Evolutionary conservation across 2,329 filamentous ascomycete species (phyloP).

Genomic region (Diaporthe longicolla): DNA sequence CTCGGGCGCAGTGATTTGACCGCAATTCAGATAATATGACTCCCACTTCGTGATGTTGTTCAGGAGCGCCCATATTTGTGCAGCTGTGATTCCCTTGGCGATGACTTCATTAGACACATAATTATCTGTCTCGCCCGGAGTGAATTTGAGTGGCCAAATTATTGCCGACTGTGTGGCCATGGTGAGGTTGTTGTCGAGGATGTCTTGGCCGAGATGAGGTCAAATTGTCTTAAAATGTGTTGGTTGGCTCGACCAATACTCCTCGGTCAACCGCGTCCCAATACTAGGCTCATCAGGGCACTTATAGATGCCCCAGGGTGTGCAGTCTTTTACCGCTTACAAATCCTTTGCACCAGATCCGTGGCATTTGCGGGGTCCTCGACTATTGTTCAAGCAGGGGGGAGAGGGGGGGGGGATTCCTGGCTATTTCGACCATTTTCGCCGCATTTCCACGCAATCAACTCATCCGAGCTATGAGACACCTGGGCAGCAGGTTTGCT

Average conservation of each 20-base stretch:
- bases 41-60: conserved; percentile 49
- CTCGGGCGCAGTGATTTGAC: conserved; percentile 47
- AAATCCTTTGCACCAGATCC: background rate
- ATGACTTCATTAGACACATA: conserved; percentile 51
- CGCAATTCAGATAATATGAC: conserved; percentile 48
- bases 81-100: conserved; percentile 47
- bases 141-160: conserved; percentile 48
- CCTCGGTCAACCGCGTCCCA: background rate
- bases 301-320: background rate
- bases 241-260: background rate
- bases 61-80: conserved; percentile 48
- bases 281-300: background rate
- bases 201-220: background rate
- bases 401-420: background rate
- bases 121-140: conserved; percentile 50
- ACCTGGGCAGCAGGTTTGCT: background rate
- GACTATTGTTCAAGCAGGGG: background rate
- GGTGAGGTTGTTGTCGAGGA: background rate
- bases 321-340: background rate
- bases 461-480: background rate
- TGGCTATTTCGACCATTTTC: background rate
- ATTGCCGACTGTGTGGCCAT: conserved; percentile 45
- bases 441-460: background rate
- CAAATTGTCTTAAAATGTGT: background rate
- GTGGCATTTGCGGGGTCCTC: conserved; percentile 5